phyloP scores from a whole-genome alignment of 768 basidiomycete genomes.

The Lentinula aciculospora region DNA sequence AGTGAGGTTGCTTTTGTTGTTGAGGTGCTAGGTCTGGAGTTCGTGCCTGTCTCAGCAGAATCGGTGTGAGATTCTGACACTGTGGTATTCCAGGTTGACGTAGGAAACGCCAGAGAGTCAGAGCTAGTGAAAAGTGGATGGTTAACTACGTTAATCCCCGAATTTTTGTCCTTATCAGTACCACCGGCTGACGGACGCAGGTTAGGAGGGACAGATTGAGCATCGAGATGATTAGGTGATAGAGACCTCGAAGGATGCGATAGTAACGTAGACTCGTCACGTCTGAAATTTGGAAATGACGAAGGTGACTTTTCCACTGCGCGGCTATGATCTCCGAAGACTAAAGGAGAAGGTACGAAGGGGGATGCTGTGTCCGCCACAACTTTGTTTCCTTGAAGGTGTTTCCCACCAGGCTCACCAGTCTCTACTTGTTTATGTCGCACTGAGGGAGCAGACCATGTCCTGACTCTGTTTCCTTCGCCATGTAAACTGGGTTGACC shows the following conservation, averaged over 20 bases:
- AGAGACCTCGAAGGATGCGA: constrained; percentile 21
- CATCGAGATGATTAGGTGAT: constrained; percentile 1
- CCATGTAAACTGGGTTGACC: background rate
- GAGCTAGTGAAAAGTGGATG: too few species aligned
- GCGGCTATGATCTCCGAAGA: background rate
- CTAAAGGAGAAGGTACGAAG: background rate
- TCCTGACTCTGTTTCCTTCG: background rate
- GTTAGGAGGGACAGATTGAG: background rate
- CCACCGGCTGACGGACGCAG: background rate
- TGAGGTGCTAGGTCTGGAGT: too few species aligned
- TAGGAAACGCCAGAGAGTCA: too few species aligned
- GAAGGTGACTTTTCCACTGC: constrained; percentile 4
- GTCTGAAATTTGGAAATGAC: constrained; percentile 19
- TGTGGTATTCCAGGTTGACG: too few species aligned
- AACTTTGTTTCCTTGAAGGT: background rate
- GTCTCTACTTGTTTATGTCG: background rate
- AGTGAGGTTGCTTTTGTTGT: too few species aligned
- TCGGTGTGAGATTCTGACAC: too few species aligned
- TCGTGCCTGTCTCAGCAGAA: too few species aligned
- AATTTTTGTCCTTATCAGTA: too few species aligned
- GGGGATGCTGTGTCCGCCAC: background rate
- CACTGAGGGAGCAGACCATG: constrained; percentile 2
- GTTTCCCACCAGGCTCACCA: background rate
- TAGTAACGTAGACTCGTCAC: background rate
- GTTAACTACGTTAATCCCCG: too few species aligned